Evolutionary conservation across 2,329 filamentous ascomycete genomes (phyloP), one percentile per base, ranked within the genome.

Genomic region (Neodidymelliopsis sp.): DNA sequence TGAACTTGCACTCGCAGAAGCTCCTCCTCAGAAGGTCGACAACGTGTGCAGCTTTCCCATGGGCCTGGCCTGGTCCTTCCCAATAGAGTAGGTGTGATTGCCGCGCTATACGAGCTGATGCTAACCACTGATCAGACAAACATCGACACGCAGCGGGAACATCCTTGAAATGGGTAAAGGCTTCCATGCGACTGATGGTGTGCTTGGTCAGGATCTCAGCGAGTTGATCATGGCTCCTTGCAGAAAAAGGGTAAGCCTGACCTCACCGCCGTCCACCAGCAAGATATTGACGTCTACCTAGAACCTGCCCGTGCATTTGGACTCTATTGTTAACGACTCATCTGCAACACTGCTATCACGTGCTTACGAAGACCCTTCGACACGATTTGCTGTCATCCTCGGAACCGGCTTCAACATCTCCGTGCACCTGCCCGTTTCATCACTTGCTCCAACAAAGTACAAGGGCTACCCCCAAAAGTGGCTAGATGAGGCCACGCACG

Each of bases 41-140:
- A 57, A 49, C 35, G 55, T 73, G 31, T 70, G 69, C 13, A 75
- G 74, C 9, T 69, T 86, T 45, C 75, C 78, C 4, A 82, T 86
- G 77, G 84, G 84, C 3, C 60, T 87, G 54, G 82, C 84, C 2
- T 87, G 84, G 84, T 86, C 84, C 3, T 87, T 87, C 66, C 84
- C 84, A 0, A 78, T 87, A 44, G 81, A 86, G 69, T 78, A 69
- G 48, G 75, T 69, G 9, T 20, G 15, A 3, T 22, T 28, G 10
- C 25, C 10, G 22, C 8, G 8, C 6, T 12, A n/a, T 20, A 35
- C 36, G 8, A 7, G 24, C n/a, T 28, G 15, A 16, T 12, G 34
- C 54, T 70, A 49, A 70, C 37, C 49, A 13, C 23, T 16, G 11
- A 30, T 4, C 34, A 76, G 73, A 44, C 83, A 86, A 71, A 87